phyloP scores from a whole-genome alignment of 495 filamentous ascomycete genomes.

The Penicilliopsis zonata region DNA sequence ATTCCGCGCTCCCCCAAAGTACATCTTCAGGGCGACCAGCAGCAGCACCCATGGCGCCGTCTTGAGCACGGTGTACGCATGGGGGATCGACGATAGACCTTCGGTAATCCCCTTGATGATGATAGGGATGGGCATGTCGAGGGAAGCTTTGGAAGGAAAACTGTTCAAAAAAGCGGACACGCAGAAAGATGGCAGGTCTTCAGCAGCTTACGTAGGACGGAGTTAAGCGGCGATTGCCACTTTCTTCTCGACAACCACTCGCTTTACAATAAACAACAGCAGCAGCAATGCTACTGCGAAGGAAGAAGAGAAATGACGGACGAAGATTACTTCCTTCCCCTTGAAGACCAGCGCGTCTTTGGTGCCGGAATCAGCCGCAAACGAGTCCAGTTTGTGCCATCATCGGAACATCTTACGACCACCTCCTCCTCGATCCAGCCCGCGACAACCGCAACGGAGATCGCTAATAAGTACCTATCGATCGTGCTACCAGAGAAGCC shows the following conservation, averaged over 20 bases:
- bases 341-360: slow-evolving; percentile 65
- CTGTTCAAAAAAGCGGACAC: too few species aligned
- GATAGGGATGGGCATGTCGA: slow-evolving; percentile 69
- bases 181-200: too few species aligned
- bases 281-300: too few species aligned
- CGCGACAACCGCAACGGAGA: slow-evolving; percentile 19
- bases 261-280: too few species aligned
- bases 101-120: slow-evolving; percentile 46
- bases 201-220: too few species aligned
- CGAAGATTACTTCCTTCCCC: slow-evolving; percentile 53
- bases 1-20: slow-evolving; percentile 64
- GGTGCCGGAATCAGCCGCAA: slow-evolving; percentile 67
- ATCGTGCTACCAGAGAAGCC: slow-evolving; percentile 46
- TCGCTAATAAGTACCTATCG: slow-evolving; percentile 58
- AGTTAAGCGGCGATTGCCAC: too few species aligned
- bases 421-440: too few species aligned
- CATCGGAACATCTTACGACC: slow-evolving; percentile 37
- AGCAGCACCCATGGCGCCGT: slow-evolving; percentile 42
- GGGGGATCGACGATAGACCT: slow-evolving; percentile 58
- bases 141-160: too few species aligned
- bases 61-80: slow-evolving; percentile 47
- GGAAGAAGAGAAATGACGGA: too few species aligned
- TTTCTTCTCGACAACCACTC: too few species aligned
- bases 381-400: slow-evolving; percentile 69
- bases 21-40: slow-evolving; percentile 61